Base-by-base conservation (phyloP, 1,139 yeast species). In the Zygosaccharomyces sapae region DNA sequence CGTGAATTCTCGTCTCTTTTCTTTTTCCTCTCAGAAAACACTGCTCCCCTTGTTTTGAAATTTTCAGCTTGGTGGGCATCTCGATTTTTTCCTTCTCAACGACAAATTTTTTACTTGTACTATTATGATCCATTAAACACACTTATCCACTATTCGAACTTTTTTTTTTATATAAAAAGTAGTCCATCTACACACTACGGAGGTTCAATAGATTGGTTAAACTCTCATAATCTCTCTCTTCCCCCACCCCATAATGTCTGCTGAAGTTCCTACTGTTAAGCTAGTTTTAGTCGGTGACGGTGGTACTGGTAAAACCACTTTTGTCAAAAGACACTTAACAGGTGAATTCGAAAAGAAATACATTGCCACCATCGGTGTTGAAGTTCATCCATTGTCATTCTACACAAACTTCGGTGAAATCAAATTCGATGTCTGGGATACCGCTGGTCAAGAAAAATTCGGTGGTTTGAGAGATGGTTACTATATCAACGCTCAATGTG, bases 271-370 rank as follows among this genome's bases (percentile, higher is more conserved):
- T 66, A 87, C 96, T 60, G 92, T 94, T 76, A 94, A 94, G 80
- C 84, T 94, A 72, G 99, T 85, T 66, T 84, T 92, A 68, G 97
- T 92, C 74, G 98, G 98, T 73, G 98, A 92, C 71, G 98, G 99
- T 81, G 99, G 99, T 83, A 92, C 98, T 73, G 97, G 97, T 78
- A 90, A 92, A 84, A 94, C 99, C 79, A 94, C 99, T 55, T 94
- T 94, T 66, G 98, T 94, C 74, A 94, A 92, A 82, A 90, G 99
- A 80, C 99, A 94, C 76, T 84, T 90, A 74, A 92, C 98, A 58
- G 98, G 98, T 77, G 99, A 94, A 74, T 94, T 94, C 71, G 98
- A 94, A 76, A 94, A 94, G 79, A 90, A 90, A 75, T 94, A 94
- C 79, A 88, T 87, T 72, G 98, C 98, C 70, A 94, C 98, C 53